Base-by-base conservation (phyloP, 805 yeast species). In the Nakazawaea siamensis region DNA sequence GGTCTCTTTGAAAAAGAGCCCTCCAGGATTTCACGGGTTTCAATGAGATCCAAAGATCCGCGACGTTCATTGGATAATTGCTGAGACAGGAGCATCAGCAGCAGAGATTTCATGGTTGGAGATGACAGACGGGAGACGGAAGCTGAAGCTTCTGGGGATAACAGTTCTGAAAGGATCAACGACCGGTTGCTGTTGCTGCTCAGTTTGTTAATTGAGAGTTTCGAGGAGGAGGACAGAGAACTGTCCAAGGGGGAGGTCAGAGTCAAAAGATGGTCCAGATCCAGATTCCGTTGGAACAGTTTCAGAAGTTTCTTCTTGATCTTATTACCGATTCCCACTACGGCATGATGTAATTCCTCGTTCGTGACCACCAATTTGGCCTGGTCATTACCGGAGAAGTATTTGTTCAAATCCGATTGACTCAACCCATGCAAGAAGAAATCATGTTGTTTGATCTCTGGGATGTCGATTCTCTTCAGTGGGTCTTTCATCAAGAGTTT, bases 271-370 rank as follows among this genome's bases (percentile, higher is more conserved):
- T 16, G 12, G 17, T 14, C 7, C 17, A 15, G 18, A 37, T 25
- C 13, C 9, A 35, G 28, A 12, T 34, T 36, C 7, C 24, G 34
- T 37, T 30, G 37, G 24, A 47, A 51, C 1, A 72, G 76, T 31
- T 62, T 64, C 4, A 68, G 57, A 4, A 77, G 48, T 18, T 71
- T 67, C 39, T 64, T 68, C 45, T 64, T 73, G 28, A 85, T 64
- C 36, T 78, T 66, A 33, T 74, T 69, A 6, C 87, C 88, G 32
- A 86, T 68, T n/a, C 95, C 95, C 24, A 78, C 69, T 3, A 86
- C 86, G 1, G 95, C 95, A 41, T 75, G 71, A 42, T 76, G 71
- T 6, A 83, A 68, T 40, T 86, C 95, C 38, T 77, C 79, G 31
- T 65, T 69, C 2, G 80, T 66, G 6, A 81, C 78, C 24, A 70